Evolutionary conservation across 768 basidiomycete species (phyloP).

Genomic region (Mrakia blollopis): DNA sequence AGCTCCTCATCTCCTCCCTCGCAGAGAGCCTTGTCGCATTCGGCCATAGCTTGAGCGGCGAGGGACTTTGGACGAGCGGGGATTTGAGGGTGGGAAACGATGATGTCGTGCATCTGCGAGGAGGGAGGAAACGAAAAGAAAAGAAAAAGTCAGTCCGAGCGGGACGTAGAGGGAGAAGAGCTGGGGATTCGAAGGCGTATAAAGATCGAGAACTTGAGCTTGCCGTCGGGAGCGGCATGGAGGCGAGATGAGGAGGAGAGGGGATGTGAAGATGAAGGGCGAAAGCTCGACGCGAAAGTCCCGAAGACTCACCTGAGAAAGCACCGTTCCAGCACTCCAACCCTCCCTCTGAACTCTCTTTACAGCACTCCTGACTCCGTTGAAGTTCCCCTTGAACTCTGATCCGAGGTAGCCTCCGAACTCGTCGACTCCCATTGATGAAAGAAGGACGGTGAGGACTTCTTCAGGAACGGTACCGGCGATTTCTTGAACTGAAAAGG

Average conservation of each 20-base stretch:
- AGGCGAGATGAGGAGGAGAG: background rate
- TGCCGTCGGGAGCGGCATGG: too few species aligned
- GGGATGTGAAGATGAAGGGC: background rate
- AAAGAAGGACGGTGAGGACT: slow-evolving; percentile 65
- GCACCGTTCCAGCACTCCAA: slow-evolving; percentile 82
- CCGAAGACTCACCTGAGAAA: slow-evolving; percentile 64
- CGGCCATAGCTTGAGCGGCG: slow-evolving; percentile 79
- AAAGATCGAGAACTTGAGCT: too few species aligned
- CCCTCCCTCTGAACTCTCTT: slow-evolving; percentile 76
- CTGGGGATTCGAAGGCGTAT: background rate
- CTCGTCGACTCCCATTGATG: slow-evolving; percentile 66
- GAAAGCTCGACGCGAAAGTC: background rate
- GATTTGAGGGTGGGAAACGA: slow-evolving; percentile 75
- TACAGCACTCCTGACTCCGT: slow-evolving; percentile 54
- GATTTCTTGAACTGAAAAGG: slow-evolving; percentile 70
- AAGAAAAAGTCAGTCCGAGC: background rate
- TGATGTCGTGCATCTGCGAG: slow-evolving; percentile 79
- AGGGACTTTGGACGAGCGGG: slow-evolving; percentile 71
- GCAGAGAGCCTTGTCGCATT: slow-evolving; percentile 90
- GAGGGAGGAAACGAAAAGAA: background rate
- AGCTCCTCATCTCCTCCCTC: slow-evolving; percentile 97
- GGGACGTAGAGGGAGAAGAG: background rate
- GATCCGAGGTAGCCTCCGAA: slow-evolving; percentile 37
- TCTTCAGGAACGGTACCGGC: slow-evolving; percentile 84
- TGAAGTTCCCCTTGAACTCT: slow-evolving; percentile 50